Percentiles rank a stretch among this genome's conserved stretches.
Evolutionary conservation across 148 eudicot species (phyloP).

Genomic region (Diospyros lotus): DNA sequence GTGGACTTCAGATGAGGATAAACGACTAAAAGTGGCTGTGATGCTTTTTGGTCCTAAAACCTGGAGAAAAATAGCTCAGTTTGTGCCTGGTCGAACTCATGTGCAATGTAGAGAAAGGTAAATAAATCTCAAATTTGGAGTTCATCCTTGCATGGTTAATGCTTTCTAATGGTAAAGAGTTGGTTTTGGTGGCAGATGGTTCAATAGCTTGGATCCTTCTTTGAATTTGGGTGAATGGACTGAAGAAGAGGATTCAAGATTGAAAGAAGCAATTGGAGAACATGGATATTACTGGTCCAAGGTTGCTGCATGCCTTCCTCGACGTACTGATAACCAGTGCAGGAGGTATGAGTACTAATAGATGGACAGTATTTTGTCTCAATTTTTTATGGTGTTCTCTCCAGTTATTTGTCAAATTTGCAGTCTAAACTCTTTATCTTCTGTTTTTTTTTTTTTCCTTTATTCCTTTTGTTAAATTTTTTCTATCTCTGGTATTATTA

Average conservation of each 20-base stretch:
- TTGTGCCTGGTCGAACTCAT: constrained; percentile 87
- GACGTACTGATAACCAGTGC: constrained; percentile 85
- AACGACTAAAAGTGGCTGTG: constrained; percentile 72
- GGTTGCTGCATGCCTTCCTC: constrained; percentile 69
- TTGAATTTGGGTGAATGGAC: constrained; percentile 65
- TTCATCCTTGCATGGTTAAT: background rate
- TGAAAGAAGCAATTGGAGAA: constrained; percentile 57
- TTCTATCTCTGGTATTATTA: constrained; percentile 18
- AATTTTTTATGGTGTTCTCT: background rate
- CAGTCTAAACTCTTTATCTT: background rate
- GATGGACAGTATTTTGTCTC: background rate
- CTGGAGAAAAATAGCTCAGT: constrained; percentile 71
- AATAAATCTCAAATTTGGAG: background rate
- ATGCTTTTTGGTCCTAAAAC: constrained; percentile 66
- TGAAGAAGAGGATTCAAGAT: constrained; percentile 65
- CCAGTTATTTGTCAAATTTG: background rate
- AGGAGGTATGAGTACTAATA: constrained; percentile 41
- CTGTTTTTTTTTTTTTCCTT: background rate
- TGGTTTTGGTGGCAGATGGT: constrained; percentile 59
- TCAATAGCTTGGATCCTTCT: constrained; percentile 71
- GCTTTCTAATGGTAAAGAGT: constrained; percentile 2
- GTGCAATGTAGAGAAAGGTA: constrained; percentile 92
- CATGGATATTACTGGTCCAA: constrained; percentile 71
- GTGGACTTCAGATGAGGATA: constrained; percentile 73
- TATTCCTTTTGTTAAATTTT: constrained; percentile 3